These are phyloP conservation scores for Ustilago xerochloae DNA, from an alignment of 1,284 basidiomycete species.

Conservation along the genomic window DNA sequence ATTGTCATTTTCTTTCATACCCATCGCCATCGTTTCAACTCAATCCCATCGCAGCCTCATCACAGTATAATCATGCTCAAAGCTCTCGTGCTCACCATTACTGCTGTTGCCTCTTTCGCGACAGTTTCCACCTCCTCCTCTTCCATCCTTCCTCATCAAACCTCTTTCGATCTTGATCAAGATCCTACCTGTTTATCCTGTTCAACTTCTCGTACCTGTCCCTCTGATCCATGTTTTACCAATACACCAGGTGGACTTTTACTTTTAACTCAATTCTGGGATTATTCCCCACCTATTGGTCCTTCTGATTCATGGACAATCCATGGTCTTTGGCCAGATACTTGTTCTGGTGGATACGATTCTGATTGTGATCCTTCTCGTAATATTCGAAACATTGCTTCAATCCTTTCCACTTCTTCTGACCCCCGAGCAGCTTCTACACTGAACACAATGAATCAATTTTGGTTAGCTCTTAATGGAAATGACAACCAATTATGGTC, in stretches of 20 bases:
- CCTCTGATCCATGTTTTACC: conserved; percentile 36
- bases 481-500: conserved; percentile 41
- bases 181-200: conserved; percentile 29
- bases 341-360: conserved; percentile 43
- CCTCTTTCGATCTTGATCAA: conserved; percentile 9
- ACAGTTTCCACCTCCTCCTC: conserved; percentile 4
- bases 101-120: background rate
- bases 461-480: conserved; percentile 49
- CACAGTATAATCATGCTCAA: conserved; percentile 4
- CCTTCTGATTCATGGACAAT: conserved; percentile 50
- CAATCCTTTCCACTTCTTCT: conserved; percentile 14
- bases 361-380: conserved; percentile 39
- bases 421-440: conserved; percentile 16
- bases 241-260: conserved; percentile 55
- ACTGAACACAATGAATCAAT: conserved; percentile 53
- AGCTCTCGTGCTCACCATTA: background rate
- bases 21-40: background rate
- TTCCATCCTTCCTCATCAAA: conserved; percentile 5
- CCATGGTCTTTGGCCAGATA: conserved; percentile 55
- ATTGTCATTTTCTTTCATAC: background rate
- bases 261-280: conserved; percentile 54
- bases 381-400: conserved; percentile 31
- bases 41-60: background rate
- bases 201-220: conserved; percentile 15
- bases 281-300: conserved; percentile 48